Evolutionary conservation across 108 stramenopile genomes (phyloP).

Genomic region (Cyclostephanos invisitatus): DNA sequence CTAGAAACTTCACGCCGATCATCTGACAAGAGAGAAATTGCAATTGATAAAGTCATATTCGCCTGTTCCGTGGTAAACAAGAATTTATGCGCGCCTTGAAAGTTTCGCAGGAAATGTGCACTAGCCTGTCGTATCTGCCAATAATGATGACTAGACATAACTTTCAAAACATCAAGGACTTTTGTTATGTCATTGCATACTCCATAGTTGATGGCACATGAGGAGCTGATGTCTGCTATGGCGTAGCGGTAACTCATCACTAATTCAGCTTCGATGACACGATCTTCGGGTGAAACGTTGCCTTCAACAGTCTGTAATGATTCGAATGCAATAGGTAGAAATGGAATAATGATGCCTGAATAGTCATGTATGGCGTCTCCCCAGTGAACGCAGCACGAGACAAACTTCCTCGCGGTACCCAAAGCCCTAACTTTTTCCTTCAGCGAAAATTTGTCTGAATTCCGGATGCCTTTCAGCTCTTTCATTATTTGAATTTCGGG

Average conservation of each 20-base stretch:
- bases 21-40: constrained; percentile 72
- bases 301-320: constrained; percentile 61
- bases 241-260: constrained; percentile 79
- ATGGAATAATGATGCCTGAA: constrained; percentile 72
- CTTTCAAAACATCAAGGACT: constrained; percentile 58
- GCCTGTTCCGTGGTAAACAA: constrained; percentile 67
- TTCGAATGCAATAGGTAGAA: constrained; percentile 80
- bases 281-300: constrained; percentile 65
- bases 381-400: constrained; percentile 81
- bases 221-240: constrained; percentile 73
- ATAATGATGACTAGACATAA: constrained; percentile 55
- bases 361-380: constrained; percentile 84
- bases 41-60: constrained; percentile 53
- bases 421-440: constrained; percentile 71
- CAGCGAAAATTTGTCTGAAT: constrained; percentile 45
- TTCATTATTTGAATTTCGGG: constrained; percentile 67
- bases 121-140: constrained; percentile 91
- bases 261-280: constrained; percentile 81
- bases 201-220: constrained; percentile 70
- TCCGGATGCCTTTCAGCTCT: constrained; percentile 50
- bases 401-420: constrained; percentile 81
- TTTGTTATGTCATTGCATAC: constrained; percentile 58
- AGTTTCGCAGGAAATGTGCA: constrained; percentile 83
- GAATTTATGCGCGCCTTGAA: constrained; percentile 85
- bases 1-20: constrained; percentile 75